phyloP scores from a whole-genome alignment of 768 basidiomycete species.

The Rhodotorula graminis region DNA sequence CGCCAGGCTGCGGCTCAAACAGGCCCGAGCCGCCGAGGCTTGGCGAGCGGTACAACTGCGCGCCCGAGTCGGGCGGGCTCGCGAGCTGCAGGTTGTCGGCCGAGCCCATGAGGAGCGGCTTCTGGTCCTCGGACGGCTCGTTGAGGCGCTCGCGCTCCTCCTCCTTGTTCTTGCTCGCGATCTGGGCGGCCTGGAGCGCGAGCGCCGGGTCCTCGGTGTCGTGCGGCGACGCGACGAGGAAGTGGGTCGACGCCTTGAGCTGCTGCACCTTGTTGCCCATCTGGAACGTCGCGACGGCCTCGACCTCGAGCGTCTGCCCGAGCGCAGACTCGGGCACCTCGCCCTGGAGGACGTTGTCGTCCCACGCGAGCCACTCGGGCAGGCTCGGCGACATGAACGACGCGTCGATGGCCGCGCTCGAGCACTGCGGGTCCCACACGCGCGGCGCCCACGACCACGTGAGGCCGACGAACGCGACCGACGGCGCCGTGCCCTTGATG shows the following conservation, averaged over 20 bases:
- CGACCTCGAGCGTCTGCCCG: conserved; percentile 30
- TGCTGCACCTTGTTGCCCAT: conserved; percentile 28
- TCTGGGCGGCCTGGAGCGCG: background rate
- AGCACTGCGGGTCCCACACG: conserved; percentile 89
- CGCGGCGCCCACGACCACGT: conserved; percentile 86
- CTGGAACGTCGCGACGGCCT: conserved; percentile 39
- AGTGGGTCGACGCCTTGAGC: conserved; percentile 11
- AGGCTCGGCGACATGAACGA: conserved; percentile 72
- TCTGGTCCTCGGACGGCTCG: conserved; percentile 2
- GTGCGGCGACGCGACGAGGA: conserved; percentile 26
- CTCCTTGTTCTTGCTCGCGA: background rate
- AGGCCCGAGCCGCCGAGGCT: conserved; percentile 7
- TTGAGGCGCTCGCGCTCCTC: background rate
- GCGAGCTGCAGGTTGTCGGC: conserved; percentile 9
- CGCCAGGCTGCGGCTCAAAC: background rate
- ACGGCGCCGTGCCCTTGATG: conserved; percentile 75
- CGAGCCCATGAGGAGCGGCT: conserved; percentile 1
- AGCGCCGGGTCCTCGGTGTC: conserved; percentile 24
- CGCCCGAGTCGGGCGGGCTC: conserved; percentile 12
- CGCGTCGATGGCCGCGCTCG: conserved; percentile 71
- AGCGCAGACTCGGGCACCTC: conserved; percentile 52
- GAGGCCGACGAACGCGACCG: conserved; percentile 60
- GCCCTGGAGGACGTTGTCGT: conserved; percentile 64
- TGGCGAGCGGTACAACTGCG: conserved; percentile 22
- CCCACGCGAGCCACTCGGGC: conserved; percentile 86